phyloP scores from a whole-genome alignment of 495 filamentous ascomycete genomes.

The Sordaria brevicollis region DNA sequence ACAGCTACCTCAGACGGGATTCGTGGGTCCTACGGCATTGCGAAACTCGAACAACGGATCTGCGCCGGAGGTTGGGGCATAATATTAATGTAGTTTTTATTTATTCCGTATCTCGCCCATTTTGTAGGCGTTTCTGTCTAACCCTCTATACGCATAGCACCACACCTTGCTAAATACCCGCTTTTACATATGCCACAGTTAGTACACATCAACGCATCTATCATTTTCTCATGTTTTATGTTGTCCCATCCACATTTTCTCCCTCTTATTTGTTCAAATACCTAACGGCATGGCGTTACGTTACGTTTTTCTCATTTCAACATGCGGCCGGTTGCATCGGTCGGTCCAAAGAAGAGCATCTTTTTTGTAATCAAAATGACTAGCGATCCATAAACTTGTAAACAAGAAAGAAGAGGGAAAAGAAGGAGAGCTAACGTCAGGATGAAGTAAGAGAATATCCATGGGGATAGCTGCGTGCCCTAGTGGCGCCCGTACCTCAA shows the following conservation, averaged over 20 bases:
- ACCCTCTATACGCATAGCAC: background rate
- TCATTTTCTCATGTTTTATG: background rate
- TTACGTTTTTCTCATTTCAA: background rate
- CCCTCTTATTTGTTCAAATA: background rate
- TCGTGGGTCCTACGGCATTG: conserved; percentile 25
- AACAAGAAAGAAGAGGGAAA: background rate
- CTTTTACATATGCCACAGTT: background rate
- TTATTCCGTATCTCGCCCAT: background rate
- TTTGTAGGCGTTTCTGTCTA: background rate
- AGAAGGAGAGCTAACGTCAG: background rate
- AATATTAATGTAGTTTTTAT: background rate
- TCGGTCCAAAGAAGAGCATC: background rate
- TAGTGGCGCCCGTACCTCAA: background rate
- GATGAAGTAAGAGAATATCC: background rate
- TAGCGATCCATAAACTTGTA: background rate
- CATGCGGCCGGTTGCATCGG: background rate
- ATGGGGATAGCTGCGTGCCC: background rate
- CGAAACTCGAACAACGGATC: conserved; percentile 9
- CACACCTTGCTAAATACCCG: background rate
- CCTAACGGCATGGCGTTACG: background rate
- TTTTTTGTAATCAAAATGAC: background rate
- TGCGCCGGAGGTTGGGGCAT: conserved; percentile 10
- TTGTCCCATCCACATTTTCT: background rate
- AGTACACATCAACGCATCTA: background rate
- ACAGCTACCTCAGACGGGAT: conserved; percentile 6